phyloP scores from a whole-genome alignment of 257 asterid species.

The Capsicum chinense region DNA sequence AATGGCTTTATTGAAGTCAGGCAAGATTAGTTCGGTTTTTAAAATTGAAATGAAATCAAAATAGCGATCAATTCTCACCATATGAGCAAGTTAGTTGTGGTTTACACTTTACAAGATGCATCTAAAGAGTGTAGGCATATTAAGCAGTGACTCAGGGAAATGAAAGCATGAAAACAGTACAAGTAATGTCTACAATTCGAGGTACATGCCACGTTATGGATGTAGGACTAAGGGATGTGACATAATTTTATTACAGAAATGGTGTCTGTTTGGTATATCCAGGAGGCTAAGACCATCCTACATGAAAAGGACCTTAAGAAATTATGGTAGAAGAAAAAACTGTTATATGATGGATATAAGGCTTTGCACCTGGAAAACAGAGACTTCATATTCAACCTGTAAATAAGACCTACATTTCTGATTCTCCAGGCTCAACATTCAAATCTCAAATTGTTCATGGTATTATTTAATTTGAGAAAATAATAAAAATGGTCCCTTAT shows the following conservation, averaged over 20 bases:
- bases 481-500: neutral
- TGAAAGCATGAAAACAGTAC: neutral
- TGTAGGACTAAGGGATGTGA: neutral
- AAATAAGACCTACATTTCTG: slow-evolving; percentile 6
- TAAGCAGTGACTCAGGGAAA: neutral
- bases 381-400: neutral
- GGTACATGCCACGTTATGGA: neutral
- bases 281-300: neutral
- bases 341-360: neutral
- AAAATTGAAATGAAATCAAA: neutral
- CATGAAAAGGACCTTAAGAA: slow-evolving; percentile 14
- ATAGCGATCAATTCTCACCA: slow-evolving; percentile 1
- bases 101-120: neutral
- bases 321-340: neutral
- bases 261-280: too few relatives aligned
- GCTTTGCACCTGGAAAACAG: neutral
- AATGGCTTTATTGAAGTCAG: neutral
- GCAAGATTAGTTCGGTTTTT: slow-evolving; percentile 3
- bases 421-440: slow-evolving; percentile 7
- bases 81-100: neutral
- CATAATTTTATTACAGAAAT: too few relatives aligned
- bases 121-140: neutral
- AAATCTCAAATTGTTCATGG: slow-evolving; percentile 22
- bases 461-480: neutral
- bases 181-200: slow-evolving; percentile 5